These are phyloP conservation scores for Trichoderma brevicompactum DNA, from an alignment of 2,329 filamentous ascomycete species.

Conservation along the genomic window DNA sequence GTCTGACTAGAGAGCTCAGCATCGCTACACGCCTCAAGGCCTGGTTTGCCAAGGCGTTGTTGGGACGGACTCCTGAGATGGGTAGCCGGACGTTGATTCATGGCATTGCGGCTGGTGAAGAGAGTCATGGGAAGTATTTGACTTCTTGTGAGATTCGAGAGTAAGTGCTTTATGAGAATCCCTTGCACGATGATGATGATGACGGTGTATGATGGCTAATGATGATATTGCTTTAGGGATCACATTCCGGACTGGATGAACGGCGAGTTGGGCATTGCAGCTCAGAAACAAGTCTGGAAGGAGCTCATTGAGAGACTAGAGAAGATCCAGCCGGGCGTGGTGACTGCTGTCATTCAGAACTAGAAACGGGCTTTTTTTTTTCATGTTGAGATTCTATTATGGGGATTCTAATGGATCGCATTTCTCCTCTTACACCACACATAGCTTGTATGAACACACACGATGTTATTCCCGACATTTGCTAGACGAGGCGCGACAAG, in stretches of 20 bases:
- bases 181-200: not conserved
- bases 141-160: slow-evolving; percentile 37
- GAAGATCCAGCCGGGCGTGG: slow-evolving; percentile 17
- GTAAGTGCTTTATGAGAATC: slow-evolving; percentile 30
- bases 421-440: too few species aligned
- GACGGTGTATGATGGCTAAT: not conserved
- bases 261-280: slow-evolving; percentile 9
- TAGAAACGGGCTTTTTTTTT: not conserved
- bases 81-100: slow-evolving; percentile 39
- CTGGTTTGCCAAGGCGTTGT: not conserved
- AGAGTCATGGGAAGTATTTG: slow-evolving; percentile 38
- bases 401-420: too few species aligned
- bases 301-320: slow-evolving; percentile 23
- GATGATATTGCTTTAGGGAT: not conserved
- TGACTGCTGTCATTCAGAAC: not conserved
- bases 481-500: too few species aligned
- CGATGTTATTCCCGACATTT: too few species aligned
- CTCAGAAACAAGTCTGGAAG: slow-evolving; percentile 22
- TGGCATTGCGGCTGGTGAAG: slow-evolving; percentile 33
- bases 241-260: slow-evolving; percentile 24
- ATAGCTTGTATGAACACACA: too few species aligned
- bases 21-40: not conserved
- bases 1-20: slow-evolving; percentile 21
- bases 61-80: slow-evolving; percentile 36
- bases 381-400: too few species aligned